These are phyloP conservation scores for Ustilaginoidea virens DNA, from an alignment of 2,329 filamentous ascomycete species.

Conservation along the genomic window DNA sequence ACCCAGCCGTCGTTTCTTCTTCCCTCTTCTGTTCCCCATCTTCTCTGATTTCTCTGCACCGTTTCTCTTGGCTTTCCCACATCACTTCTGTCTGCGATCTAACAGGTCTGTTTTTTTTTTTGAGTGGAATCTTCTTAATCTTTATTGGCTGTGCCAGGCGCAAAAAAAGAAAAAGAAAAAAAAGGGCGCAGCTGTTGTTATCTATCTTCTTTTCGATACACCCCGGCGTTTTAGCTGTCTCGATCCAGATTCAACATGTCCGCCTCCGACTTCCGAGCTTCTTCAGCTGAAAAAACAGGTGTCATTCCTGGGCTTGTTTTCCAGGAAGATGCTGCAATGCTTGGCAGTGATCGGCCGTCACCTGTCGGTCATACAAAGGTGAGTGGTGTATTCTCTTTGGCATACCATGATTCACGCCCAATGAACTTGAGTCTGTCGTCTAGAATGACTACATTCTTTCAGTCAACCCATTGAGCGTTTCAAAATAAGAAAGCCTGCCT, in stretches of 20 bases:
- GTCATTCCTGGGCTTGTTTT: conserved; percentile 6
- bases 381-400: conserved; percentile 5
- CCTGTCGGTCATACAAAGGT: conserved; percentile 7
- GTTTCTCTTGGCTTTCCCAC: conserved; percentile 8
- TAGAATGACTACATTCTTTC: too few relatives aligned
- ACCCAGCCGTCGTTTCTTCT: conserved; percentile 3
- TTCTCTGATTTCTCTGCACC: conserved; percentile 7
- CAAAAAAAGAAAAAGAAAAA: too few relatives aligned
- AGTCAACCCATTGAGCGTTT: too few relatives aligned
- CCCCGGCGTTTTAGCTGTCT: conserved; percentile 3
- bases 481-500: too few relatives aligned
- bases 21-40: conserved; percentile 6
- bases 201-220: conserved; percentile 7
- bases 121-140: conserved; percentile 14
- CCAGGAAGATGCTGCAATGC: conserved; percentile 10
- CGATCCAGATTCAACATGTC: conserved; percentile 13
- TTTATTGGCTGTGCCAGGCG: conserved; percentile 7
- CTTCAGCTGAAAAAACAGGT: conserved; percentile 13
- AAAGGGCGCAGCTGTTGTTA: conserved; percentile 6
- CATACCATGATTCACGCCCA: too few relatives aligned
- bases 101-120: conserved; percentile 13
- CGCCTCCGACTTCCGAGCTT: conserved; percentile 11
- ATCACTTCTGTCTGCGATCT: conserved; percentile 14
- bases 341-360: conserved; percentile 6
- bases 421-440: too few relatives aligned